These are phyloP conservation scores for Leccinum subgranulosum DNA, from an alignment of 768 basidiomycete genomes.

Conservation along the genomic window DNA sequence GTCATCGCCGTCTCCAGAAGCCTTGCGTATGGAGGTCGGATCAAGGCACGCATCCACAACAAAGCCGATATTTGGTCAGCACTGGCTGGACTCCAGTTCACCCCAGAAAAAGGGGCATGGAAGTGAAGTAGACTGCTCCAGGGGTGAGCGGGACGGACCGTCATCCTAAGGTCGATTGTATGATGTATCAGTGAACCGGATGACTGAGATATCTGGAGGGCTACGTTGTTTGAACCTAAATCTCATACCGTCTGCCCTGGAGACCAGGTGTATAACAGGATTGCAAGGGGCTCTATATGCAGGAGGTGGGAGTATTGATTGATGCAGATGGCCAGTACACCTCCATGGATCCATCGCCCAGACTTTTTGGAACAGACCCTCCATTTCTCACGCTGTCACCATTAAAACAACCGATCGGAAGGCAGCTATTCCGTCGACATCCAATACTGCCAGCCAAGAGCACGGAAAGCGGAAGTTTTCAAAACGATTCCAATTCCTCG, in stretches of 20 bases:
- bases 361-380: neutral
- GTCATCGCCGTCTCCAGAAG: neutral
- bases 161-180: neutral
- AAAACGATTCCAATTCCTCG: neutral
- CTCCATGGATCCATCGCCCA: too few species aligned
- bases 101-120: neutral
- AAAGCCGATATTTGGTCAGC: neutral
- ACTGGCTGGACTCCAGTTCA: neutral
- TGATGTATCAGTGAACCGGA: neutral
- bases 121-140: neutral
- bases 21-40: constrained; percentile 1
- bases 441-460: neutral
- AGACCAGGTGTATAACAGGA: neutral
- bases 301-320: neutral
- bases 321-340: neutral
- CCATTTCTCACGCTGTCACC: neutral
- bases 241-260: neutral
- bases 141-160: neutral
- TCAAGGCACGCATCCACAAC: neutral
- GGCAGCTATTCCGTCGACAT: neutral
- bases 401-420: neutral
- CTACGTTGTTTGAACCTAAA: neutral
- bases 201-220: neutral
- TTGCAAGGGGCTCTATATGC: neutral
- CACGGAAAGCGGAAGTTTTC: neutral